Percentiles rank a stretch among this genome's conserved stretches.
These are phyloP conservation scores for Escovopsis sp. DNA, from an alignment of 2,329 filamentous ascomycete species.

Conservation along the genomic window DNA sequence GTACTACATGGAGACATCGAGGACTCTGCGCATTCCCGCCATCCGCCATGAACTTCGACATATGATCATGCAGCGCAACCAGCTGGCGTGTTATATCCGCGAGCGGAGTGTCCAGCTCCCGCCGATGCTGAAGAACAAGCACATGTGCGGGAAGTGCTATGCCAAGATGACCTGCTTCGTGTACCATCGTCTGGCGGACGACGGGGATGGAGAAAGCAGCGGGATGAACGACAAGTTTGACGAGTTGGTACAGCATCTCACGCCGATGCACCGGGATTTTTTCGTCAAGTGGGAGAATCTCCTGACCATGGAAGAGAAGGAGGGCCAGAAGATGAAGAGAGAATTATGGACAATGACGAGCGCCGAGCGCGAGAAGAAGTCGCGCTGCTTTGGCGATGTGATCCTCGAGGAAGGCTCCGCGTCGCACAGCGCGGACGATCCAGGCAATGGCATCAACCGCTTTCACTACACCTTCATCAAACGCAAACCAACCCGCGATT, in stretches of 20 bases:
- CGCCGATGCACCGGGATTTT: conserved; percentile 59
- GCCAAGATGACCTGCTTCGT: conserved; percentile 83
- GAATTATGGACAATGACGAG: conserved; percentile 97
- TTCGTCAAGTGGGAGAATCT: conserved; percentile 92
- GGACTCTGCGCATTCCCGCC: conserved; percentile 71
- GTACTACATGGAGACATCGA: conserved; percentile 88
- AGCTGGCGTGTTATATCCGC: conserved; percentile 71
- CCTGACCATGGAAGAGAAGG: conserved; percentile 86
- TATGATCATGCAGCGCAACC: conserved; percentile 93
- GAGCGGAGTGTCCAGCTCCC: conserved; percentile 69
- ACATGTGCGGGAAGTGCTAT: conserved; percentile 76
- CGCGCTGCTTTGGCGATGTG: conserved; percentile 80
- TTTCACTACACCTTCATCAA: conserved; percentile 80
- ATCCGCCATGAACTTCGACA: conserved; percentile 80
- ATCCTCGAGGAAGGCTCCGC: conserved; percentile 67
- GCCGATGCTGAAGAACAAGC: conserved; percentile 69
- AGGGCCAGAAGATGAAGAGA: conserved; percentile 70
- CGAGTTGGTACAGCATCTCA: conserved; percentile 66
- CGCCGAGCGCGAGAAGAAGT: conserved; percentile 70
- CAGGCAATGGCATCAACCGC: conserved; percentile 82
- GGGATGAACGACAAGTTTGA: conserved; percentile 72
- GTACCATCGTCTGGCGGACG: conserved; percentile 81
- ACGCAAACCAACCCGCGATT: conserved; percentile 40
- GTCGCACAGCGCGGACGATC: conserved; percentile 50
- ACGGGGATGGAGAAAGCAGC: conserved; percentile 67